Evolutionary conservation across 2,329 filamentous ascomycete species (phyloP), one percentile per base, ranked within the genome.

Genomic region (Metarhizium anisopliae): DNA sequence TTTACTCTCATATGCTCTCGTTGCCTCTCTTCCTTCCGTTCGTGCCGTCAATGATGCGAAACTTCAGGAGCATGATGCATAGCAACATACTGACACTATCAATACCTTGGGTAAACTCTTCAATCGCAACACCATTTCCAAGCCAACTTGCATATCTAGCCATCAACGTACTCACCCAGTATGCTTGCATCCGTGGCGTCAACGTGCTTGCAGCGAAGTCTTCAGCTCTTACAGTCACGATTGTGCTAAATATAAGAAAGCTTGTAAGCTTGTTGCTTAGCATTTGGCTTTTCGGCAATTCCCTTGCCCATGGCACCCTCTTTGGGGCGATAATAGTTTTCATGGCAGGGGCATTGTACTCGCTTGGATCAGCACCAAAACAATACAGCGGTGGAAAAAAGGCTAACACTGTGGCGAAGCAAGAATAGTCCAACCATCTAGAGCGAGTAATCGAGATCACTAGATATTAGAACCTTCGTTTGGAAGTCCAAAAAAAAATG

Each of bases 241-340:
- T 99, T 63, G 91, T 97, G 51, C 78, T 99, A 58, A 99, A 97
- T 68, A 89, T 99, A 58, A 83, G 94, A 63, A 99, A 99, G 72
- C 77, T 99, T 20, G 87, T 96, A 55, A 96, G 92, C 64, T 80
- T 97, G 58, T 75, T 97, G 59, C 70, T 97, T 57, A 96, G 92
- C 63, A 95, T 97, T 57, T 93, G 91, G 81, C 72, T 99, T 2
- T 99, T 99, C 72, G 94, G 93, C 5, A 96, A 99, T 68, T 73
- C 80, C 43, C 76, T 99, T 60, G 83, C 87, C 13, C 73, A 78
- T 0, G 86, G 90, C 43, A 96, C 95, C 58, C 72, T 95, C 54
- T 58, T 90, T 4, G 94, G 94, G 3, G 92, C 93, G 0, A 76
- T 83, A 5, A 77, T 97, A 59, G 94, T 99, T 7, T 99, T 97